These are phyloP conservation scores for Skeletonema potamos DNA, from an alignment of 108 stramenopile species.

Conservation along the genomic window DNA sequence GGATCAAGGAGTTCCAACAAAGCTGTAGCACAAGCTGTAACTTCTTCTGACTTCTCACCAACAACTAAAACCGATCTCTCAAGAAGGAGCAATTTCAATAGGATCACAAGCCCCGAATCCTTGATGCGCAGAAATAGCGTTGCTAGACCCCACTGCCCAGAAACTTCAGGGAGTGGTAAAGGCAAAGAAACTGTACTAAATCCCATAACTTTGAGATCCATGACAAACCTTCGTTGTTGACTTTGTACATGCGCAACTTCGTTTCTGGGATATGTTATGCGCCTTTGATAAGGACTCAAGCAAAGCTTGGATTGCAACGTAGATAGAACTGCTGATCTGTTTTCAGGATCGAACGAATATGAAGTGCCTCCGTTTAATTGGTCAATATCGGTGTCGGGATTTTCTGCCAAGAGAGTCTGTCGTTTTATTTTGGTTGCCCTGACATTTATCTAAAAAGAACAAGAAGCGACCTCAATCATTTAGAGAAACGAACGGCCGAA, in stretches of 20 bases:
- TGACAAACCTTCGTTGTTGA: constrained; percentile 31
- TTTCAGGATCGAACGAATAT: constrained; percentile 16
- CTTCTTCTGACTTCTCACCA: constrained; percentile 42
- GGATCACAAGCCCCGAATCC: constrained; percentile 42
- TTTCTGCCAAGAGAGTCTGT: neutral
- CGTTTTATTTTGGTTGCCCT: constrained; percentile 8
- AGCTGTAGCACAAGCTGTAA: constrained; percentile 38
- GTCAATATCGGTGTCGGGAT: neutral
- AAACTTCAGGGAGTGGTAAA: constrained; percentile 48
- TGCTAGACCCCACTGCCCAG: constrained; percentile 46
- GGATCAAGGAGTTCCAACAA: constrained; percentile 47
- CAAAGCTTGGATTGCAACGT: constrained; percentile 40
- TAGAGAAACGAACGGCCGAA: neutral
- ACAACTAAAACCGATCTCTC: constrained; percentile 50
- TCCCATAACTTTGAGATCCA: constrained; percentile 28
- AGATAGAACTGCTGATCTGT: constrained; percentile 40
- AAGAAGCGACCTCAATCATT: neutral
- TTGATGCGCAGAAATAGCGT: constrained; percentile 42
- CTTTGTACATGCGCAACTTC: constrained; percentile 29
- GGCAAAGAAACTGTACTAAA: constrained; percentile 38
- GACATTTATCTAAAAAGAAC: constrained; percentile 14
- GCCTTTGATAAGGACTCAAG: constrained; percentile 29
- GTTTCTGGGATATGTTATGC: constrained; percentile 24
- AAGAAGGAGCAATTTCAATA: constrained; percentile 47
- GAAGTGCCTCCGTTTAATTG: neutral